Evolutionary conservation across 768 basidiomycete genomes (phyloP).

Genomic region (Cubamyces lactineus): DNA sequence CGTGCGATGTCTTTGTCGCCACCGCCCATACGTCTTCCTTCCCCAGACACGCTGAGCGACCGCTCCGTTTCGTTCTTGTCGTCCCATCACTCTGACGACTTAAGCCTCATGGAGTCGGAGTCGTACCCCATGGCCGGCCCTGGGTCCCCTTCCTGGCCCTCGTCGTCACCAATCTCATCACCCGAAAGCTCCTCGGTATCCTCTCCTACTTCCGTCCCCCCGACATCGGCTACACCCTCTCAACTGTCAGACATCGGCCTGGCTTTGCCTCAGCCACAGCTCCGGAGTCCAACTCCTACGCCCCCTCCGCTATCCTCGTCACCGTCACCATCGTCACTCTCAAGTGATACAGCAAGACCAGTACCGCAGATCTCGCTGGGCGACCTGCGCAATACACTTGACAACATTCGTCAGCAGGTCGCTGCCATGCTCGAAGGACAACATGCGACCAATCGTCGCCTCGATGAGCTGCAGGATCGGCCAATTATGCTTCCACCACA

Average conservation of each 20-base stretch:
- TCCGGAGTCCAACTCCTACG: constrained; percentile 21
- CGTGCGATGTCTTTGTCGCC: constrained; percentile 44
- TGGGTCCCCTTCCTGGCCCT: constrained; percentile 43
- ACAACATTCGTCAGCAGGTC: constrained; percentile 61
- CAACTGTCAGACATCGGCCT: constrained; percentile 18
- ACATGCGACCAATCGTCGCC: constrained; percentile 54
- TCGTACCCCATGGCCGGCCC: constrained; percentile 33
- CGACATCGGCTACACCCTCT: constrained; percentile 16
- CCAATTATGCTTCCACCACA: background rate
- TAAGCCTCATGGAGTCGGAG: constrained; percentile 47
- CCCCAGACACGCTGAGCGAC: constrained; percentile 40
- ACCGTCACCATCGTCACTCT: constrained; percentile 39
- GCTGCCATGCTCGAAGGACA: constrained; percentile 67
- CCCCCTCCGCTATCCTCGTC: constrained; percentile 39
- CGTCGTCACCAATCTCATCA: constrained; percentile 33
- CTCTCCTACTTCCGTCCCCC: constrained; percentile 21
- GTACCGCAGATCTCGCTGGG: constrained; percentile 41
- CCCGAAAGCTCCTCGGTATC: constrained; percentile 26
- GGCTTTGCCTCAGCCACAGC: constrained; percentile 20
- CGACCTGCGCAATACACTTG: constrained; percentile 56
- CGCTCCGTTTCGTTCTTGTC: constrained; percentile 48
- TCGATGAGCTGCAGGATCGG: constrained; percentile 50
- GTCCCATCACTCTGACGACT: constrained; percentile 78
- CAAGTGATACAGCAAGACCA: constrained; percentile 42
- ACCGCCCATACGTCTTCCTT: constrained; percentile 47